Base-by-base conservation (phyloP, 2,329 filamentous ascomycete genomes). In the Ophiocordyceps polyrhachis-furcata region DNA sequence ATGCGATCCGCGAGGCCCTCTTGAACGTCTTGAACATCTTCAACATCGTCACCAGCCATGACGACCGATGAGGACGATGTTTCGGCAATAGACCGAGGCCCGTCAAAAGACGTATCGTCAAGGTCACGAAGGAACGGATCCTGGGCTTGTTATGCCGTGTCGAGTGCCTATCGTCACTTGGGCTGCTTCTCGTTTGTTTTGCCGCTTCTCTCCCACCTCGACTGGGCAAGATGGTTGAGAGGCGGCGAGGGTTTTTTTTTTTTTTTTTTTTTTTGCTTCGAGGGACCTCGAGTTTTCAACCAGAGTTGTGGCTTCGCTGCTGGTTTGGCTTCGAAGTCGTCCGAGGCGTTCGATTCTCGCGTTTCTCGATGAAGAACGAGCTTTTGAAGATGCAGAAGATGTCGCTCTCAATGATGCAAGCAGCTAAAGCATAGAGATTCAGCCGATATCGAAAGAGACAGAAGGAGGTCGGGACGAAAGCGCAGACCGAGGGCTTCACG, bases 1-100 rank as follows among this genome's bases (percentile, higher is more conserved):
- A 80, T 73, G 46, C 65, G 69, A 44, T 59, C 64, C 11, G 73
- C 70, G 49, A 67, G 69, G 0, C 58, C 58, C 40, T 66, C 62
- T 46, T 56, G 52, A 17, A 14, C n/a, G n/a, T n/a, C n/a, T n/a
- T n/a, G n/a, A n/a, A n/a, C n/a, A n/a, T 66, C 62, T 46, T 56
- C 52, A 17, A 14, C n/a, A 19, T 17, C 17, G 35, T 38, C 11
- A 6, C 9, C 9, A 6, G 35, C n/a, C 35, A 38, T 38, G 35
- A 19, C 8, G n/a, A 14, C 11, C n/a, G 35, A 38, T 8, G 35
- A 11, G 7, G 8, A 38, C 17, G 35, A 38, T 19, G n/a, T 19
- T 3, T 38, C 17, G 35, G 35, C 35, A 7, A 17, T 19, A 12
- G 35, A 17, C n/a, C 11, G 35, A 38, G 35, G n/a, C n/a, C 7